A percentile compares a stretch with the other conserved stretches of the same genome.
phyloP scores from a whole-genome alignment of 2,329 filamentous ascomycete species.

The Westerdykella ornata region DNA sequence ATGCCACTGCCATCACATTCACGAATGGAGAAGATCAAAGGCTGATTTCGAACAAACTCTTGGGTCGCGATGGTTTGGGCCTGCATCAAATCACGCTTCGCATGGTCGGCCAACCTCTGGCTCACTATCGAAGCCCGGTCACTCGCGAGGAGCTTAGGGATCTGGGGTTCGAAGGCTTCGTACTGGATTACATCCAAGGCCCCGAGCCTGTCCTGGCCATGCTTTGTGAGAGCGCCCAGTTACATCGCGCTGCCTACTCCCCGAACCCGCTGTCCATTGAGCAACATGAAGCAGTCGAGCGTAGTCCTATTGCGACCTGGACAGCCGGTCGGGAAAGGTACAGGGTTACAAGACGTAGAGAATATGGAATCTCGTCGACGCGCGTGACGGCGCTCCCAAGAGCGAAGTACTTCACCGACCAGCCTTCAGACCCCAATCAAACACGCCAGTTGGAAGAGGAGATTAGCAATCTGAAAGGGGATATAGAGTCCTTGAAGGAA shows the following conservation, averaged over 20 bases:
- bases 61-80: conserved; percentile 46
- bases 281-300: conserved; percentile 60
- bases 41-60: conserved; percentile 61
- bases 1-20: conserved; percentile 61
- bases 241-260: conserved; percentile 64
- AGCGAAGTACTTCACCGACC: conserved; percentile 68
- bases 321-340: conserved; percentile 54
- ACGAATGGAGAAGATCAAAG: conserved; percentile 71
- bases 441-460: conserved; percentile 56
- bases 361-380: conserved; percentile 74
- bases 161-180: conserved; percentile 71
- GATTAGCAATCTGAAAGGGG: conserved; percentile 39
- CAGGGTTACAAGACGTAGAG: conserved; percentile 61
- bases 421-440: conserved; percentile 61
- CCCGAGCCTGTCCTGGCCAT: conserved; percentile 80
- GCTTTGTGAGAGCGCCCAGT: conserved; percentile 66
- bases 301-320: conserved; percentile 58
- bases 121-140: conserved; percentile 51
- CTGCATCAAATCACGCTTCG: conserved; percentile 67
- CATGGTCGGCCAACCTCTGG: conserved; percentile 51
- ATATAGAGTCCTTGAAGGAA: conserved; percentile 35
- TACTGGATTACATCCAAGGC: conserved; percentile 70
- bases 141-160: conserved; percentile 48
- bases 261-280: conserved; percentile 57
- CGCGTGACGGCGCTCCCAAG: conserved; percentile 53